Base-by-base conservation (phyloP, 2,329 filamentous ascomycete genomes). In the Cyphellophora europaea region DNA sequence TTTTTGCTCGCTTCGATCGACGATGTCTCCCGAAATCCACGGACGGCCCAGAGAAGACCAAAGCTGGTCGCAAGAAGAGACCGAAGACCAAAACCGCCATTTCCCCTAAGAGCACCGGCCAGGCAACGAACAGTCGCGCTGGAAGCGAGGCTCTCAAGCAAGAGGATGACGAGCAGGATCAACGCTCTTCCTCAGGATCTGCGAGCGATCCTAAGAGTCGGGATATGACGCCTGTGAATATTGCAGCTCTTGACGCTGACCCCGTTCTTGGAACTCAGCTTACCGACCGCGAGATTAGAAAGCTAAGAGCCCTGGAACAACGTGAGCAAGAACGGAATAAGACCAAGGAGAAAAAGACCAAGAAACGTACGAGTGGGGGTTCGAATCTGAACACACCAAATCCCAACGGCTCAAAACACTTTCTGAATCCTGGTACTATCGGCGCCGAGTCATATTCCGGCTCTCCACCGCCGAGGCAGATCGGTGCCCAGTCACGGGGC, bases 221-320 rank as follows among this genome's bases (percentile, higher is more conserved):
- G 27, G 75, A 79, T 49, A 66, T 75, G 30, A 79, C 74, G 5
- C 75, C 75, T 2, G 71, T 68, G 43, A 67, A 65, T 38, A 67
- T 63, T 5, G 55, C 61, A 17, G 67, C 65, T 37, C 38, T 45
- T 1, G 46, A 66, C 27, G 53, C 62, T 6, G 57, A 55, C 30
- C 55, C 57, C 17, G 47, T 54, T 4, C 41, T 59, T 33, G 58
- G 63, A 8, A 53, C 63, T 2, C 74, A 74, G 42, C 60, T 78
- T 42, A 78, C 75, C 2, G 74, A 72, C 41, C 66, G 75, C 4
- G 75, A 79, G 46, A 68, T 68, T 48, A 70, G 74, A 39, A 79
- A 79, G 54, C 64, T 79, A 30, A 72, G 72, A 44, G 67, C 77
- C 39, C 78, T 78, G 42, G 67, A 74, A 43, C 67, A 74, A 47